Base-by-base conservation (phyloP, 2,329 filamentous ascomycete species). In the Colletotrichum kahawae region DNA sequence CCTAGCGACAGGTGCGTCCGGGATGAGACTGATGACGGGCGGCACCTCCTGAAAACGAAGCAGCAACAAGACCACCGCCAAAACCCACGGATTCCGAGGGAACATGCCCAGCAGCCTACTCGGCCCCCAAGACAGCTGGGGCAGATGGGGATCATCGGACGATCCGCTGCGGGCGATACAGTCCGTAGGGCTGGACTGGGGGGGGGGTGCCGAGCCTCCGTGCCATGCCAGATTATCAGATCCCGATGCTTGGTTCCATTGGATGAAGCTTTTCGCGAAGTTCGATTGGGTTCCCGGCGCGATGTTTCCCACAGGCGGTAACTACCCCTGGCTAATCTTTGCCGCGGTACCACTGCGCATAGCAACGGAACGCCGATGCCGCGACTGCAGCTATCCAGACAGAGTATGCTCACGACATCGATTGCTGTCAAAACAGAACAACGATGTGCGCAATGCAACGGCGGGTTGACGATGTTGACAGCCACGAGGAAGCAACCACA, bases 181-280 rank as follows among this genome's bases (percentile, higher is more conserved):
- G 48, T 33, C 63, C 34, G n/a, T 75, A 75, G 70, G 73, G 73
- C 63, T 68, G 57, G 43, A 67, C 63, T 48, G 14, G 48, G 36
- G 67, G 14, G 48, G 36, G 67, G 68, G 29, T 56, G 36, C 62
- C 51, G 69, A 59, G 56, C 18, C 38, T 63, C 48, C 38, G 54
- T 62, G 57, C 27, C 51, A 75, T 68, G 69, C 63, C 43, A 75
- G 63, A 63, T 75, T 73, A 72, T 73, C 72, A 75, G 73, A 75
- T 75, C 70, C 72, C 34, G 64, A 64, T 31, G 34, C 34, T 33
- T 21, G 16, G 57, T 36, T 71, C 62, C 24, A 71, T 75, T 75
- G 72, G 72, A 43, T 70, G 69, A 72, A 75, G 69, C 63, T 73
- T 59, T 68, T 56, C 21, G 43, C 16, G 38, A 67, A n/a, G 31